phyloP scores from a whole-genome alignment of 768 basidiomycete species.

The Neoboletus subvelutipes region DNA sequence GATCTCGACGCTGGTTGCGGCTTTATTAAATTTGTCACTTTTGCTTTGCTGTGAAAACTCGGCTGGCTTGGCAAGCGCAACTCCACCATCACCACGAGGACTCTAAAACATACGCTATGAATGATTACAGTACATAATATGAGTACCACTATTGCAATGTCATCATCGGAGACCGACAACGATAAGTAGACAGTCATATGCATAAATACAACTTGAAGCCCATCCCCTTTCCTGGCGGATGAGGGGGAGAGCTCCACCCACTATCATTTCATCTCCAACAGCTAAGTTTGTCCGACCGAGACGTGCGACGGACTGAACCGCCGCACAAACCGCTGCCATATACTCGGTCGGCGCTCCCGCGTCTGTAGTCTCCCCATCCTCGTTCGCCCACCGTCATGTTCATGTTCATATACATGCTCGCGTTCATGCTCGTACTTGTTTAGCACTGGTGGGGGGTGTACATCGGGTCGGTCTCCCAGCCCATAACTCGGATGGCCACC shows the following conservation, averaged over 20 bases:
- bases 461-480: constrained; percentile 8
- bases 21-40: neutral
- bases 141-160: too few species aligned
- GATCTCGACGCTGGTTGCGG: too few species aligned
- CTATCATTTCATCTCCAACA: neutral
- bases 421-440: constrained; percentile 9
- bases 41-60: neutral
- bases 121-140: neutral
- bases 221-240: neutral
- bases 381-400: neutral
- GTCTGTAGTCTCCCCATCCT: neutral
- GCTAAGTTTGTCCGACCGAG: constrained; percentile 21
- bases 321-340: constrained; percentile 28
- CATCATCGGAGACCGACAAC: neutral
- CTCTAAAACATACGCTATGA: neutral
- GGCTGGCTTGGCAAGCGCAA: neutral
- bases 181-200: neutral
- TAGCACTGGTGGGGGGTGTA: neutral
- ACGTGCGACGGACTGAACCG: constrained; percentile 23
- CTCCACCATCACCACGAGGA: neutral
- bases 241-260: neutral
- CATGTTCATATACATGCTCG: neutral
- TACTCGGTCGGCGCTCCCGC: constrained; percentile 23
- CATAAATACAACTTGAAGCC: neutral
- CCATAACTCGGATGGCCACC: constrained; percentile 2